Percentiles rank a stretch among this genome's conserved stretches.
Conservation (phyloP, 352 stramenopile species). For the Thraustotheca clavata region DNA sequence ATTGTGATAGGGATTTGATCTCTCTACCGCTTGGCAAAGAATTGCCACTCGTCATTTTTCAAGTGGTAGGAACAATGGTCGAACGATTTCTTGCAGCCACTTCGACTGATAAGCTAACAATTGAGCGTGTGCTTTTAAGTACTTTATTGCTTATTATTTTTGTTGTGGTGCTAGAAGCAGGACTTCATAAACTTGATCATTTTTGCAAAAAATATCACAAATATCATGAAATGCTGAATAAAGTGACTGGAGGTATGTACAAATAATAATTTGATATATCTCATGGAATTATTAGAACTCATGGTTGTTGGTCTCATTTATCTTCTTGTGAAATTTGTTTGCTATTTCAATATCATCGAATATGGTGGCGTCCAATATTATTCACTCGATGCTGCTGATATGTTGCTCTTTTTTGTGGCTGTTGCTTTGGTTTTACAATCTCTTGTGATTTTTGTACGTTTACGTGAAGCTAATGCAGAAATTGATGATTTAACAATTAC, state of each 20-base stretch:
- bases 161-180: neutral
- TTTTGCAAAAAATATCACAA: neutral
- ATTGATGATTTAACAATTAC: slow-evolving; percentile 2
- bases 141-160: slow-evolving; percentile 5
- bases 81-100: too few relatives aligned
- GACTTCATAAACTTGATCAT: neutral
- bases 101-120: too few relatives aligned
- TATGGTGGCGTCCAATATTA: slow-evolving; percentile 3
- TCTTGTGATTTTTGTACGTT: neutral
- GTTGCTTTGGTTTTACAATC: slow-evolving; percentile 5
- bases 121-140: neutral
- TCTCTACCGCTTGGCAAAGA: too few relatives aligned
- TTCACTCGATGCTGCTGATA: slow-evolving; percentile 9
- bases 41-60: too few relatives aligned
- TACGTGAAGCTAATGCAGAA: neutral
- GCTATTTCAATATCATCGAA: neutral
- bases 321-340: neutral
- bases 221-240: slow-evolving; percentile 17
- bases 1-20: too few relatives aligned
- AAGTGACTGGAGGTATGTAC: neutral
- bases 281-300: slow-evolving; percentile 15
- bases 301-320: slow-evolving; percentile 18
- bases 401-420: slow-evolving; percentile 16
- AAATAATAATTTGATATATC: too few relatives aligned
- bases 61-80: too few relatives aligned